phyloP scores from a whole-genome alignment of 164 flowering plant species.

The Dillenia suffruticosa region DNA sequence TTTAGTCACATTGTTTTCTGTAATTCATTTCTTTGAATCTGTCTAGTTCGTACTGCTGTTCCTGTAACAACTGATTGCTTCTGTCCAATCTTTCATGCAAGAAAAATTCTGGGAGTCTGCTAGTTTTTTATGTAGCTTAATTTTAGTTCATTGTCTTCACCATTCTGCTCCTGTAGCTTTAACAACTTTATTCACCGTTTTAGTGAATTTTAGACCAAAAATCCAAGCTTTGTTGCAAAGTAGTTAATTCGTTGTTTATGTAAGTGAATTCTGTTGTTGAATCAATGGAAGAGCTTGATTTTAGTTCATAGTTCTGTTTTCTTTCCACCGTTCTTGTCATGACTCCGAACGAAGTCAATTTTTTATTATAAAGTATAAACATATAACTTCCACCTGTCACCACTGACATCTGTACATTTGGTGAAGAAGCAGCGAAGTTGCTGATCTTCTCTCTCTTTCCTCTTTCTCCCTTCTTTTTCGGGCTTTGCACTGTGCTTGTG shows the following conservation, averaged over 20 bases:
- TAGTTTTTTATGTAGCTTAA: background rate
- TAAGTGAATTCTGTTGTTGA: background rate
- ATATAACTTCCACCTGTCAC: conserved; percentile 9
- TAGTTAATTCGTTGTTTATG: background rate
- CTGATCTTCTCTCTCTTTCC: conserved; percentile 10
- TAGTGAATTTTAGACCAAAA: too few species aligned
- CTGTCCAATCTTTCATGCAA: background rate
- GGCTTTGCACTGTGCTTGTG: background rate
- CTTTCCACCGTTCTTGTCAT: conserved; percentile 7
- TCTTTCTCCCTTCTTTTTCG: background rate
- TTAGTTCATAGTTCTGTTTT: conserved; percentile 1
- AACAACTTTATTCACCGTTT: background rate
- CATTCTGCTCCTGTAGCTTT: too few species aligned
- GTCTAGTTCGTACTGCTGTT: conserved; percentile 1
- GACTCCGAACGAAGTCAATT: conserved; percentile 15
- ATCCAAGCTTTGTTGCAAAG: too few species aligned
- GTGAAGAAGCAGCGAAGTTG: conserved; percentile 2
- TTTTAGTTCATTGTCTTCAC: too few species aligned
- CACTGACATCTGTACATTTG: conserved; percentile 8
- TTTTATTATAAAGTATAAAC: conserved; percentile 1
- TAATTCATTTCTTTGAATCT: conserved; percentile 17
- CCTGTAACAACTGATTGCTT: conserved; percentile 17
- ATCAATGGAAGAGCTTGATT: background rate
- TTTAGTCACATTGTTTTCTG: conserved; percentile 11
- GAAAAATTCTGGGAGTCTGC: conserved; percentile 2